Evolutionary conservation across 2,329 filamentous ascomycete species (phyloP), one percentile per base, ranked within the genome.

Genomic region (Scedosporium boydii): DNA sequence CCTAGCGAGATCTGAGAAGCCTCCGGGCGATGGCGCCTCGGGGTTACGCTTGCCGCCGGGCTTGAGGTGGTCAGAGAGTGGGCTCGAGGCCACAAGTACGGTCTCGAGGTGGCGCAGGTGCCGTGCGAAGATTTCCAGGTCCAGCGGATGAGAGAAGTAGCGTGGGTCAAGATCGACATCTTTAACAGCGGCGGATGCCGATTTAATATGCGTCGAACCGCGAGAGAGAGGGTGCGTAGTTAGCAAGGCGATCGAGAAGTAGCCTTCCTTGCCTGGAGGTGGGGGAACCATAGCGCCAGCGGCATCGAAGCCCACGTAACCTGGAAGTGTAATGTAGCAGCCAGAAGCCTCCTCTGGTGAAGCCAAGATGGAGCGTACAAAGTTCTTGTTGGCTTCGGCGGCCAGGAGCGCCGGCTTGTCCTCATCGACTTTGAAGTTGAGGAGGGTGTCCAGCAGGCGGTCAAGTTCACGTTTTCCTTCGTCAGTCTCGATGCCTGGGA

Each of bases 211-310:
- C 62, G 85, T 80, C 46, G 77, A 76, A 4, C 86, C 86, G 0
- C 84, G 78, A 1, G 82, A 85, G 68, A 84, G 81, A 0, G 85
- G 85, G 63, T 87, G 86, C 48, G 82, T 81, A 38, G 9, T 38
- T 38, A 38, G 10, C 34, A 38, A 38, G 34, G 34, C 34, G 34
- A 38, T 38, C 34, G 34, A 38, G 10, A 38, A 38, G 34, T 38
- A 38, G 34, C 34, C 34, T 38, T 38, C 34, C 10, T 38, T 14
- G 4, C 34, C 34, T 3, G 34, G 34, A 4, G 34, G 34, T 38
- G 34, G 34, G 10, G 34, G 34, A 21, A 85, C 82, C 65, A 84
- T 82, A 1, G 79, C 77, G 66, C 80, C 80, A 64, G 82, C 73
- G 9, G 34, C 34, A 38, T 38, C 34, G 4, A 38, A 38, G 34